These are phyloP conservation scores for Podospora pseudopauciseta DNA, from an alignment of 495 filamentous ascomycete genomes.

Conservation along the genomic window DNA sequence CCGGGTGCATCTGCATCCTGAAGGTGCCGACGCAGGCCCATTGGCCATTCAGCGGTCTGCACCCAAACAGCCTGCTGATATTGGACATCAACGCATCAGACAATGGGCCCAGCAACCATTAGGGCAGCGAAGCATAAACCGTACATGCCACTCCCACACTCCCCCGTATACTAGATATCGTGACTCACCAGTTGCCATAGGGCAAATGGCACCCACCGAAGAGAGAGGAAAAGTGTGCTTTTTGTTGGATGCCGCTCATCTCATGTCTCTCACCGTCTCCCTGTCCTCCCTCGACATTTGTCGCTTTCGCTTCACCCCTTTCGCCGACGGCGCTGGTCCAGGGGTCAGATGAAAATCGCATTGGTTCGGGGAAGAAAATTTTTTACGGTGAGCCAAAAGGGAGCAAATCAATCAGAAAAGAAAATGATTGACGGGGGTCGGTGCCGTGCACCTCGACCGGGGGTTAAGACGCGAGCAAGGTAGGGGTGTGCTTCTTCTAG, in stretches of 20 bases:
- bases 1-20: slow-evolving; percentile 34
- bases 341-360: slow-evolving; percentile 31
- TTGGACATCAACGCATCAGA: slow-evolving; percentile 50
- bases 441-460: slow-evolving; percentile 20
- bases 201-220: slow-evolving; percentile 11
- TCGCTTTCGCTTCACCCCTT: slow-evolving; percentile 16
- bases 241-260: slow-evolving; percentile 9
- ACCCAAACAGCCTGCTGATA: slow-evolving; percentile 36
- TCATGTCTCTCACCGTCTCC: not conserved
- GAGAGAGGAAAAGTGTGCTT: slow-evolving; percentile 12
- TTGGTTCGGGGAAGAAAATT: slow-evolving; percentile 30
- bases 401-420: slow-evolving; percentile 30
- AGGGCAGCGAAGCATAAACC: slow-evolving; percentile 40
- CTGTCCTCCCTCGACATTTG: not conserved
- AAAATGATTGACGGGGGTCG: slow-evolving; percentile 23
- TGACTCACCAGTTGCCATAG: slow-evolving; percentile 35
- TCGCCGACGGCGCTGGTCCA: not conserved
- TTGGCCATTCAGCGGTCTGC: slow-evolving; percentile 38
- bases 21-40: slow-evolving; percentile 29
- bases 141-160: slow-evolving; percentile 27
- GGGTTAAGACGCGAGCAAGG: slow-evolving; percentile 16
- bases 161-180: slow-evolving; percentile 14
- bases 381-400: slow-evolving; percentile 34
- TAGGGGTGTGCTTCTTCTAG: slow-evolving; percentile 34
- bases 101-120: slow-evolving; percentile 27